Conservation (phyloP, 2,329 filamentous ascomycete genomes). For the Apiospora phragmitis region DNA sequence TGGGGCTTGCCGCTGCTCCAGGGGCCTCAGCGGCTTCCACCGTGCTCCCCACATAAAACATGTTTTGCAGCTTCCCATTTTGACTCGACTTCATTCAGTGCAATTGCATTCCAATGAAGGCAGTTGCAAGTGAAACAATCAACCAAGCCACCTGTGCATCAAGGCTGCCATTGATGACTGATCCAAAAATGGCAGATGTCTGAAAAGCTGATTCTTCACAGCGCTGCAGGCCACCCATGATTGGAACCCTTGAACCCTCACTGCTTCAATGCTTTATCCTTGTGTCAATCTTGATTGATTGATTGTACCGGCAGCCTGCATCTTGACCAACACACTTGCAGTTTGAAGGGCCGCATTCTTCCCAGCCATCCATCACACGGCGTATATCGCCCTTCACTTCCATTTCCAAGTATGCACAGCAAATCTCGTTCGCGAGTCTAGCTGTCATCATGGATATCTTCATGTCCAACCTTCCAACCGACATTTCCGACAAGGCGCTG, state of each 20-base stretch:
- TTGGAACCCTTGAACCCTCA: no score
- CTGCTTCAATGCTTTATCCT: no score
- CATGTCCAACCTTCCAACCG: constrained; percentile 42
- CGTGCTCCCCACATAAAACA: neutral
- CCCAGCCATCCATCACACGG: neutral
- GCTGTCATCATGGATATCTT: constrained; percentile 45
- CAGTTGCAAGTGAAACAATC: no score
- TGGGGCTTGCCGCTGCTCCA: neutral
- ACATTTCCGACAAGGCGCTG: constrained; percentile 40
- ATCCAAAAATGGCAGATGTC: no score
- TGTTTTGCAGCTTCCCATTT: neutral
- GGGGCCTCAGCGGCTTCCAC: neutral
- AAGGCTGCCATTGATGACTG: no score
- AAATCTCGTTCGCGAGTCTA: neutral
- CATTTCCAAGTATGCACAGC: neutral
- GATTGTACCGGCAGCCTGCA: neutral
- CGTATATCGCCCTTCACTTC: neutral
- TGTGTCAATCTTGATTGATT: neutral
- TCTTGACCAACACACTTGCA: neutral
- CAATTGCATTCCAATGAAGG: neutral
- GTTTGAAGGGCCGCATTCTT: neutral
- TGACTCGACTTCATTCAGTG: neutral
- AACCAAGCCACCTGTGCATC: no score
- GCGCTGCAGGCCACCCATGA: no score
- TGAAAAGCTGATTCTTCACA: no score